Percentiles rank a stretch among this genome's conserved stretches.
phyloP scores from a whole-genome alignment of 2,329 filamentous ascomycete species.

The Xylariales sp. region DNA sequence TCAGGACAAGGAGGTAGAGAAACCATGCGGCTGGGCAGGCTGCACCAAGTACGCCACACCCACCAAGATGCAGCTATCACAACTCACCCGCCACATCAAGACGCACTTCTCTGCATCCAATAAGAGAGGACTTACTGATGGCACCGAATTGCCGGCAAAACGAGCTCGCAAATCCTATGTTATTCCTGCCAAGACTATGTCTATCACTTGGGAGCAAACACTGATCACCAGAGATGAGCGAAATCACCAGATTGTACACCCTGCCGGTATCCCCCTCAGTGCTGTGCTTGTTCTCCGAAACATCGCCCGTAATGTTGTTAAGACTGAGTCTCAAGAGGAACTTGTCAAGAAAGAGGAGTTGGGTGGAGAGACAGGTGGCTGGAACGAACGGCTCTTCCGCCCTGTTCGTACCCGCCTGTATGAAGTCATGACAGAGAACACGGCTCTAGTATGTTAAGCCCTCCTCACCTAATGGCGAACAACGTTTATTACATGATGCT shows the following conservation, averaged over 20 bases:
- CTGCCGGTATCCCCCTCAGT: slow-evolving; percentile 74
- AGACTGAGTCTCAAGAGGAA: slow-evolving; percentile 55
- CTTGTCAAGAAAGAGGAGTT: slow-evolving; percentile 42
- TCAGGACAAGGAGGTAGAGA: slow-evolving; percentile 46
- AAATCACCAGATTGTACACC: slow-evolving; percentile 56
- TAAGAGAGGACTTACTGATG: slow-evolving; percentile 21
- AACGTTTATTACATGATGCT: neutral
- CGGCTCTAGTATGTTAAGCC: slow-evolving; percentile 45
- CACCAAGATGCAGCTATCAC: slow-evolving; percentile 39
- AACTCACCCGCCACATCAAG: slow-evolving; percentile 61
- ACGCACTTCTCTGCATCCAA: slow-evolving; percentile 55
- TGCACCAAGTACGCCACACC: slow-evolving; percentile 54
- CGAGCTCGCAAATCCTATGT: slow-evolving; percentile 41
- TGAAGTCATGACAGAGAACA: slow-evolving; percentile 68
- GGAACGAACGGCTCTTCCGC: slow-evolving; percentile 66
- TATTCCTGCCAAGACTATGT: slow-evolving; percentile 51
- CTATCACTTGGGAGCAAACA: slow-evolving; percentile 52
- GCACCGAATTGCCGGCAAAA: slow-evolving; percentile 19
- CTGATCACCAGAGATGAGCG: slow-evolving; percentile 51
- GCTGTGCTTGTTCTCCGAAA: slow-evolving; percentile 75
- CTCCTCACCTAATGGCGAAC: neutral
- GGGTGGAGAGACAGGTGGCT: slow-evolving; percentile 49
- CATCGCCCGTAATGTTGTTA: slow-evolving; percentile 63
- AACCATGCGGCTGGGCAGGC: slow-evolving; percentile 62
- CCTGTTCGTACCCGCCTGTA: slow-evolving; percentile 61